A percentile compares a stretch with the other conserved stretches of the same genome.
Conservation (phyloP, 169 alveolate genomes). For the Plasmodium inui region DNA sequence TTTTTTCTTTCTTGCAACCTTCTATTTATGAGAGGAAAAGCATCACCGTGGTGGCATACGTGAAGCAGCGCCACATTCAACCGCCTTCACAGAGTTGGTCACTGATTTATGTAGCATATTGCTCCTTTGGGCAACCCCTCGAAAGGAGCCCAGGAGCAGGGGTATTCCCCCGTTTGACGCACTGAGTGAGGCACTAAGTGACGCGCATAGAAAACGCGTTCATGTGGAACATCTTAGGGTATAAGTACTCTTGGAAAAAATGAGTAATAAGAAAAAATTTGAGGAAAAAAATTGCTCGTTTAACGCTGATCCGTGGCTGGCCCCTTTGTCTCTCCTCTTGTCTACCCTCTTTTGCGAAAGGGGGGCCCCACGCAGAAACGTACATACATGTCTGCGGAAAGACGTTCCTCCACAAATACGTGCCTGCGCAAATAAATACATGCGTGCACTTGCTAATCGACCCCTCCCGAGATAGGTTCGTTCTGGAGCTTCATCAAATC, state of each 20-base stretch:
- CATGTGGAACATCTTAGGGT: neutral
- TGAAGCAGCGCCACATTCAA: neutral
- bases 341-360: neutral
- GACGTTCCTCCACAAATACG: neutral
- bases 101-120: neutral
- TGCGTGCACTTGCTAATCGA: neutral
- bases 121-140: neutral
- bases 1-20: neutral
- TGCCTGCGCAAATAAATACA: neutral
- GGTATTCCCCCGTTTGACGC: neutral
- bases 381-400: neutral
- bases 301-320: neutral
- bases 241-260: neutral
- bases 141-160: neutral
- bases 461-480: slow-evolving; percentile 14
- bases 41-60: neutral
- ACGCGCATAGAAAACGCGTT: neutral
- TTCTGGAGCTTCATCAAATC: slow-evolving; percentile 68
- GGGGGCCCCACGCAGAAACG: neutral
- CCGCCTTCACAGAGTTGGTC: neutral
- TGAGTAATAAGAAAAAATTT: neutral
- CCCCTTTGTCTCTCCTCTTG: neutral
- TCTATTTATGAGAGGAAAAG: neutral
- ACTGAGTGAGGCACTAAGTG: neutral
- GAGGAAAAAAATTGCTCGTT: neutral